Evolutionary conservation across 768 basidiomycete species (phyloP).

Genomic region (Naematelia encephala): DNA sequence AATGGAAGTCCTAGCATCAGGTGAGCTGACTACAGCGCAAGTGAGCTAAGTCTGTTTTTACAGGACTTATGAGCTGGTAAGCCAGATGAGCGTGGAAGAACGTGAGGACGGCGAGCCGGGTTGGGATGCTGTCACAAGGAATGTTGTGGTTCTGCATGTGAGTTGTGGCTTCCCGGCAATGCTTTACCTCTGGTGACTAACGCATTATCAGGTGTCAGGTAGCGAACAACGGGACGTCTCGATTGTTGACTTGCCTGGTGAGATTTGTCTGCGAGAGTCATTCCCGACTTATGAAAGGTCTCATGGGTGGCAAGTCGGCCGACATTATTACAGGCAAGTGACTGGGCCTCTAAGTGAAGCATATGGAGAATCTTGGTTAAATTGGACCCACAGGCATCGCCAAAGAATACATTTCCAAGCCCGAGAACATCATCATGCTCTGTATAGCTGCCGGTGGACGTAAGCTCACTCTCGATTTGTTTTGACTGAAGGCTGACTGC

Average conservation of each 20-base stretch:
- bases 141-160: constrained; percentile 20
- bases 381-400: constrained; percentile 15
- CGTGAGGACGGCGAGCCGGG: neutral
- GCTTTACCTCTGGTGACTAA: neutral
- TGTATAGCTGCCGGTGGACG: constrained; percentile 17
- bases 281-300: neutral
- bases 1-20: constrained; percentile 1
- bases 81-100: neutral
- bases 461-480: constrained; percentile 9
- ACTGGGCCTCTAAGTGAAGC: neutral
- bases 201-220: constrained; percentile 13
- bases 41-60: neutral
- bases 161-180: neutral
- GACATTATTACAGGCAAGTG: neutral
- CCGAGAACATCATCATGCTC: constrained; percentile 17
- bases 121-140: constrained; percentile 12
- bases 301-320: neutral
- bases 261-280: neutral
- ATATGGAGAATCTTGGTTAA: too few relatives aligned
- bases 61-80: constrained; percentile 14
- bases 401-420: constrained; percentile 11
- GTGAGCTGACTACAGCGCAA: constrained; percentile 7
- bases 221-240: constrained; percentile 11
- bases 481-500: neutral
- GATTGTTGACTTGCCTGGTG: constrained; percentile 33